phyloP scores from a whole-genome alignment of 805 yeast genomes.

The Hanseniaspora taiwanica region DNA sequence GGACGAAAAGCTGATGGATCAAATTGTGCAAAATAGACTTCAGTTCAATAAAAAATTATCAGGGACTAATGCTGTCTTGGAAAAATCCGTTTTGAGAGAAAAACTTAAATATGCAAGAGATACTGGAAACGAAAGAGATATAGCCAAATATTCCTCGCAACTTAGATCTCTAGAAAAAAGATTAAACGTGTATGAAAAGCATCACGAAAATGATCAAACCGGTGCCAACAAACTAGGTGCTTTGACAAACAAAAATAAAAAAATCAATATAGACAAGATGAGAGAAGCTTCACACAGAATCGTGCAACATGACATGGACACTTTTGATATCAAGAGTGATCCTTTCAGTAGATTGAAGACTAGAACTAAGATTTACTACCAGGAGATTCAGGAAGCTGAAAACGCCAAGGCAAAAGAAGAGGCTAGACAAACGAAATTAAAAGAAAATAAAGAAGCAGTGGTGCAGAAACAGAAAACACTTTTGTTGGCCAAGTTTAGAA shows the following conservation, averaged over 20 bases:
- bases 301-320: conserved; percentile 11
- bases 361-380: conserved; percentile 69
- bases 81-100: conserved; percentile 57
- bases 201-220: conserved; percentile 27
- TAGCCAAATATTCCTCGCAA: conserved; percentile 34
- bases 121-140: conserved; percentile 31
- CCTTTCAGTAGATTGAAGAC: conserved; percentile 89
- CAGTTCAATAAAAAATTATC: conserved; percentile 41
- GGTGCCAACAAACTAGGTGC: conserved; percentile 41
- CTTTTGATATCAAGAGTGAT: conserved; percentile 39
- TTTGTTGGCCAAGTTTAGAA: conserved; percentile 41
- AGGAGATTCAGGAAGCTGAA: conserved; percentile 38
- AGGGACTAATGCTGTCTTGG: conserved; percentile 65
- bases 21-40: conserved; percentile 63
- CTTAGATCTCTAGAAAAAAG: conserved; percentile 30
- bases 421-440: conserved; percentile 33
- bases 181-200: conserved; percentile 24
- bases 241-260: conserved; percentile 77
- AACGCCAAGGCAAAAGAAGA: conserved; percentile 46
- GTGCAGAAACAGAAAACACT: conserved; percentile 31
- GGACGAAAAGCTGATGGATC: conserved; percentile 62
- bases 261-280: conserved; percentile 60
- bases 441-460: conserved; percentile 28
- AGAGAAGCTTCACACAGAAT: conserved; percentile 24
- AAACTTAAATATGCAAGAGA: conserved; percentile 66